phyloP scores from a whole-genome alignment of 148 eudicot species.

The Camellia japonica region DNA sequence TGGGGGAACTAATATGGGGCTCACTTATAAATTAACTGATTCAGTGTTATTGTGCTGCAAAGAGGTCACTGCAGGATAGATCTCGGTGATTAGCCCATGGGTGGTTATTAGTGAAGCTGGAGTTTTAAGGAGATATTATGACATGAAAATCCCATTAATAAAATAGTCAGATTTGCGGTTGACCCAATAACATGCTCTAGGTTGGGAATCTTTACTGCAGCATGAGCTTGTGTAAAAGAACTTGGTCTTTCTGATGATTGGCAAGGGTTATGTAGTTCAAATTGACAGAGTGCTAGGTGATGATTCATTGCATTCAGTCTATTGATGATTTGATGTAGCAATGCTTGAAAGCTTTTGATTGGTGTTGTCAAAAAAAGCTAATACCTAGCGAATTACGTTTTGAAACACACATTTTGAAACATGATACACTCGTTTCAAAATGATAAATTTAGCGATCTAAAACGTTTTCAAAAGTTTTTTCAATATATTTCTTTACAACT shows the following conservation, averaged over 20 bases:
- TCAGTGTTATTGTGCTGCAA: neutral
- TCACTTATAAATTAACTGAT: neutral
- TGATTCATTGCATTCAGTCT: neutral
- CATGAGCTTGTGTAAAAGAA: neutral
- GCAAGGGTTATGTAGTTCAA: neutral
- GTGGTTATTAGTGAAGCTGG: slow-evolving; percentile 2
- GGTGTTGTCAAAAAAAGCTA: rapidly evolving
- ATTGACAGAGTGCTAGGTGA: neutral
- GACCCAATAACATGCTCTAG: neutral
- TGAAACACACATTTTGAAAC: too few relatives aligned
- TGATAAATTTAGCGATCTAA: too few relatives aligned
- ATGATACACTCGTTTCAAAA: too few relatives aligned
- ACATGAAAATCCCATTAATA: too few relatives aligned
- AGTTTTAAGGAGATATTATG: neutral
- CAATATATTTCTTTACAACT: too few relatives aligned
- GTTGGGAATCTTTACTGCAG: neutral
- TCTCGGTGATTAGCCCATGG: neutral
- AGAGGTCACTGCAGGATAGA: neutral
- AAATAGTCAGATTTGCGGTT: neutral
- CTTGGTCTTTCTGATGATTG: neutral
- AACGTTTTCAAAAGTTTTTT: too few relatives aligned
- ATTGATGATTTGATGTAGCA: neutral
- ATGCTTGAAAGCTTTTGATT: neutral
- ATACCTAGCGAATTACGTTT: too few relatives aligned
- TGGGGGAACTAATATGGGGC: slow-evolving; percentile 9